Base-by-base conservation (phyloP, 108 stramenopile species). In the Cylindrotheca closterium region DNA sequence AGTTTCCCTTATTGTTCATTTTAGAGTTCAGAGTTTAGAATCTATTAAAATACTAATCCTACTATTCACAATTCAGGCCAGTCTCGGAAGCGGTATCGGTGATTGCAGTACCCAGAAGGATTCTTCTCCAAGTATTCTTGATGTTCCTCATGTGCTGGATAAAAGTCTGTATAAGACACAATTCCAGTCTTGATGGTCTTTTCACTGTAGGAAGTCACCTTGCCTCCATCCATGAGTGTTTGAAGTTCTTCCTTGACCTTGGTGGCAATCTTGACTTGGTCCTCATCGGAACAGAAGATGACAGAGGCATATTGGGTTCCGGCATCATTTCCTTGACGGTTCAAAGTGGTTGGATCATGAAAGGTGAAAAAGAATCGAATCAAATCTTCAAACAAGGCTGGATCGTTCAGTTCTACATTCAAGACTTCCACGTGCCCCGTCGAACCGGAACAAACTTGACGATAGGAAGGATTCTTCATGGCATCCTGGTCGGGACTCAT, bases 251-350 rank as follows among this genome's bases (percentile, higher is more conserved):
- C 61, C 60, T 67, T 83, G 63, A 86, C 80, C 60, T 71, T 78
- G 42, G 79, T 51, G 24, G 86, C 88, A 67, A 83, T 85, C 46
- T 61, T 37, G 21, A 18, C 28, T 71, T 94, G 89, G 37, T 81
- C 75, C 23, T 74, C 74, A 25, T 80, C 85, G 49, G 77, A 62
- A 37, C 34, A 65, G 78, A 92, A 97, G 18, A 97, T 80, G 10
- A 57, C 83, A 27, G 74, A 75, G 25, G 84, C 80, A 65, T 97
- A 97, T 64, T 97, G 96, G 3, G 86, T 82, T 2, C 96, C 96
- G 12, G 54, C 45, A 79, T 97, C 96, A 49, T 89, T 86, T n/a
- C 93, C 92, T 73, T 97, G 96, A 19, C 86, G 75, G 72, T 97
- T 82, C 60, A 70, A 34, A 33, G 91, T 94, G 4, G 92, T 94